Base-by-base conservation (phyloP, 1,284 basidiomycete species). In the Ustilago loliicola region DNA sequence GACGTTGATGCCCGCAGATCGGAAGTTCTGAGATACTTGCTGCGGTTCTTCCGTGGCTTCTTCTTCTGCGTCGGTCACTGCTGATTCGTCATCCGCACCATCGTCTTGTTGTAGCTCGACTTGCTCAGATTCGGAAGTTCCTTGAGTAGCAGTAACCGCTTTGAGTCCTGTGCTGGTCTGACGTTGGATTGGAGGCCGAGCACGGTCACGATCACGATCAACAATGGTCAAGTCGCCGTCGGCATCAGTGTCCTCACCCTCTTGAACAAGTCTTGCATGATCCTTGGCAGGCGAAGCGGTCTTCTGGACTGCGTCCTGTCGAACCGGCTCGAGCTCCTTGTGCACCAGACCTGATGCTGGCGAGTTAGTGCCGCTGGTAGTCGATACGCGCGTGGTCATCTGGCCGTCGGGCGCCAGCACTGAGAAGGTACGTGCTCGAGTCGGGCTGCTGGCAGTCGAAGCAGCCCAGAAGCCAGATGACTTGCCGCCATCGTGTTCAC, bases 1-100 rank as follows among this genome's bases (percentile, higher is more conserved):
- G 61, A 86, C 80, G 30, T 85, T 84, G 70, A 73, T 56, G 59
- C 74, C 65, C 0, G 66, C 73, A 29, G 74, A 77, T 40, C 63
- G 57, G 63, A 69, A 73, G 51, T 69, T 51, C 29, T 64, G 57
- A n/a, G 53, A 58, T 25, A 53, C 62, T 23, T 47, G 52, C 45
- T 56, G 47, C 29, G 53, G 23, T 23, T 61, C 59, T 36, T 34
- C 52, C 5, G 7, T 1, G 11, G 8, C 32, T 3, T 30, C 30
- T 34, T 66, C 45, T n/a, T 51, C 30, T n/a, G 38, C 45, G 3
- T 61, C 61, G 8, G 7, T n/a, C 25, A 50, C 13, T 5, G 48
- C 25, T 45, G 42, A 7, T 4, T 15, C 48, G 25, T 6, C 27
- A 5, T 19, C 48, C 7, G 42, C 42, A 21, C n/a, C 48, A 17